phyloP scores from a whole-genome alignment of 2,329 filamentous ascomycete genomes.

The Aspergillus sp. region DNA sequence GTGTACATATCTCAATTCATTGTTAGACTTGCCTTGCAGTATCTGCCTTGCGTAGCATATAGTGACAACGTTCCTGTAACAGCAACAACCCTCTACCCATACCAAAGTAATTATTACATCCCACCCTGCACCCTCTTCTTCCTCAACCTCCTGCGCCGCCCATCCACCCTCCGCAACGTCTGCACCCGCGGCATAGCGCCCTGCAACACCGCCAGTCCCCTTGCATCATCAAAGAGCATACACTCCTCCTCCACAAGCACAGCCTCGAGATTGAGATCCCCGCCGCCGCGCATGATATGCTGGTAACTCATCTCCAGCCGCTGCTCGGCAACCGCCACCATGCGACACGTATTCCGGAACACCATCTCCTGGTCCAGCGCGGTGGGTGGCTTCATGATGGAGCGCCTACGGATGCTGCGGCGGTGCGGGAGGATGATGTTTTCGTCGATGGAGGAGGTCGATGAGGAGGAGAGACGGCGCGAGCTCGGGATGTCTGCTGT shows the following conservation, averaged over 20 bases:
- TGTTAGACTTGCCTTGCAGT: neutral
- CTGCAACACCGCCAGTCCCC: neutral
- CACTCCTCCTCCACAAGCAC: constrained; percentile 6
- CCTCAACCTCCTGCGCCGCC: too few species aligned
- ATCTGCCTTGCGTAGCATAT: too few species aligned
- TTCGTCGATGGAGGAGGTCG: neutral
- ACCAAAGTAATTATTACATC: too few species aligned
- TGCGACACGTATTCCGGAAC: constrained; percentile 9
- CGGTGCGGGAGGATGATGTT: neutral
- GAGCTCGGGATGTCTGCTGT: neutral
- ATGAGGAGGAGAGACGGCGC: neutral
- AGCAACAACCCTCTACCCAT: too few species aligned
- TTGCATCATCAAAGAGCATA: neutral
- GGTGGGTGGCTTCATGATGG: constrained; percentile 16
- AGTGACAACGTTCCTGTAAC: too few species aligned
- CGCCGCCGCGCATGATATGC: neutral
- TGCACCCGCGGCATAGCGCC: too few species aligned
- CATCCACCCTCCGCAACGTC: too few species aligned
- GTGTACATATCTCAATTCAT: neutral
- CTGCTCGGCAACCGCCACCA: constrained; percentile 3
- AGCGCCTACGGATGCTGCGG: neutral
- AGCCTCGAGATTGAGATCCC: constrained; percentile 10
- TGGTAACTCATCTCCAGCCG: constrained; percentile 9
- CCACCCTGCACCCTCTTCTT: too few species aligned
- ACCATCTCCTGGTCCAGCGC: constrained; percentile 12